Percentiles rank a stretch among this genome's conserved stretches.
phyloP scores from a whole-genome alignment of 352 stramenopile genomes.

The Blastocystis sp. region DNA sequence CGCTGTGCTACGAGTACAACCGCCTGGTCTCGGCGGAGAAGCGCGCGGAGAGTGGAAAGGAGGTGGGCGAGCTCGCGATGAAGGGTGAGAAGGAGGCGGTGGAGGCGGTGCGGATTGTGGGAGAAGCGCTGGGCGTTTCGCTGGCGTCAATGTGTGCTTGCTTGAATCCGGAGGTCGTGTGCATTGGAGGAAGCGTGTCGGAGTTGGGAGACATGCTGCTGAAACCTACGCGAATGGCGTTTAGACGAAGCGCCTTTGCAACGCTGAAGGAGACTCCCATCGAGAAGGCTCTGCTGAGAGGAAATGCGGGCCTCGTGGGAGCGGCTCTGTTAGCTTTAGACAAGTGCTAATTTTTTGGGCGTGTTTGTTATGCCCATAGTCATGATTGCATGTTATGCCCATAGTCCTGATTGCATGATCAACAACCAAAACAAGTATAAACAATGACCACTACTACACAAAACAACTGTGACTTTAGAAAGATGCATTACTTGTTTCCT shows the following conservation, averaged over 20 bases:
- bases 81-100: not conserved
- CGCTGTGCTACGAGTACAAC: slow-evolving; percentile 51
- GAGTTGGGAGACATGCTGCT: slow-evolving; percentile 45
- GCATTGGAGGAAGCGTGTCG: slow-evolving; percentile 38
- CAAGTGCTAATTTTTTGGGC: not conserved
- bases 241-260: slow-evolving; percentile 30
- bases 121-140: slow-evolving; percentile 43
- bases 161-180: slow-evolving; percentile 46
- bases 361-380: slow-evolving; percentile 21
- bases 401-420: too few relatives aligned
- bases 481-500: not conserved
- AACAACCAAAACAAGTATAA: too few relatives aligned
- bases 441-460: too few relatives aligned
- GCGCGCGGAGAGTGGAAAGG: slow-evolving; percentile 1
- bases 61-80: slow-evolving; percentile 28
- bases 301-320: slow-evolving; percentile 41
- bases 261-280: slow-evolving; percentile 53
- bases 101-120: slow-evolving; percentile 9
- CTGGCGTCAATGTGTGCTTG: slow-evolving; percentile 52
- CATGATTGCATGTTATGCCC: too few relatives aligned
- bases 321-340: slow-evolving; percentile 44
- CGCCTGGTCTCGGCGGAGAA: not conserved
- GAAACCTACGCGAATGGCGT: not conserved
- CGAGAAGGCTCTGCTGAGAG: slow-evolving; percentile 10
- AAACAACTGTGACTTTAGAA: too few relatives aligned